phyloP scores from a whole-genome alignment of 2,329 filamentous ascomycete species.

The Colletotrichum neosansevieriae region DNA sequence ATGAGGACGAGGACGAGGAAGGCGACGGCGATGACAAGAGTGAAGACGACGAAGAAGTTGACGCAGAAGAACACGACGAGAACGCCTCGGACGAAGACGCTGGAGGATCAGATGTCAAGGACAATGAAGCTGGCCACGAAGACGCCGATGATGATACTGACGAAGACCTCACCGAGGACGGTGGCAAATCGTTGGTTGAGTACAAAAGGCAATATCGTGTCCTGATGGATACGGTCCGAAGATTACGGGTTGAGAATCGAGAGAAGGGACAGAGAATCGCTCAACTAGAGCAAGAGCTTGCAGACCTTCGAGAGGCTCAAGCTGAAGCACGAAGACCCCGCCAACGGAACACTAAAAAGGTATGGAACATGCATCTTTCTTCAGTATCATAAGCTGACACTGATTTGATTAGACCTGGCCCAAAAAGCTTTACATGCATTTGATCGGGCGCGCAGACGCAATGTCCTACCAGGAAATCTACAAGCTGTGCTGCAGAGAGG shows the following conservation, averaged over 20 bases:
- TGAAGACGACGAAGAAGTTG: not conserved
- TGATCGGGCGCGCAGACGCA: not conserved
- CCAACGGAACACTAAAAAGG: conserved; percentile 14
- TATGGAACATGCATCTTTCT: not conserved
- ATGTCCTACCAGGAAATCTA: conserved; percentile 43
- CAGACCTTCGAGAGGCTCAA: not conserved
- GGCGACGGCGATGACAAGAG: not conserved
- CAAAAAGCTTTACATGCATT: not conserved
- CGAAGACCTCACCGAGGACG: not conserved
- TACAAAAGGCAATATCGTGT: too few relatives aligned
- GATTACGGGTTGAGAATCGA: not conserved
- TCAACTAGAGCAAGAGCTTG: too few relatives aligned
- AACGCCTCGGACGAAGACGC: not conserved
- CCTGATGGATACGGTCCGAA: too few relatives aligned
- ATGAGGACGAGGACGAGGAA: not conserved
- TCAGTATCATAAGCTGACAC: not conserved
- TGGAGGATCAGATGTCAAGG: not conserved
- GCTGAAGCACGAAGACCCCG: not conserved
- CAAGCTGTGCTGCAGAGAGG: conserved; percentile 48
- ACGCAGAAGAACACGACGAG: too few relatives aligned
- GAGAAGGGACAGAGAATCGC: not conserved
- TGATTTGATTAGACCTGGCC: conserved; percentile 21
- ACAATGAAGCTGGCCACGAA: not conserved
- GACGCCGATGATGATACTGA: not conserved
- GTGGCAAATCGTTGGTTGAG: too few relatives aligned